Percentiles rank a stretch among this genome's conserved stretches.
Conservation (phyloP, 1,139 yeast species). For the Hansenula lynferdii region DNA sequence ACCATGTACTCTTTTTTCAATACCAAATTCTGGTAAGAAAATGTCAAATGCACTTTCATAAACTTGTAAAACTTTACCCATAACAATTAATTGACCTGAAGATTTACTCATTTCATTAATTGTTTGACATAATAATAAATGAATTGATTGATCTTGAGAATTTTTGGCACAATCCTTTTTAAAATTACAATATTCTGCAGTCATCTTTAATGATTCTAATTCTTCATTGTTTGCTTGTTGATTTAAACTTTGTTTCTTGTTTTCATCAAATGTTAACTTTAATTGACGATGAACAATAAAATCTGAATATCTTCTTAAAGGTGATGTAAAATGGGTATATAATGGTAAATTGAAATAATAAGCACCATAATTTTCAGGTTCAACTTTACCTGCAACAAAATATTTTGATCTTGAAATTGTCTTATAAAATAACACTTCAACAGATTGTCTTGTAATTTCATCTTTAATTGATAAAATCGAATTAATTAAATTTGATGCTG, state of each 20-base stretch:
- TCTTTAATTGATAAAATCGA: constrained; percentile 66
- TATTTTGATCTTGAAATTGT: constrained; percentile 84
- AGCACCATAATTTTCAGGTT: constrained; percentile 73
- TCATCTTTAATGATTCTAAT: constrained; percentile 67
- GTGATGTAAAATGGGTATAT: constrained; percentile 92
- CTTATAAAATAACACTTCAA: constrained; percentile 77
- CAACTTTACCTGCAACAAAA: constrained; percentile 83
- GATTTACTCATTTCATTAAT: constrained; percentile 72
- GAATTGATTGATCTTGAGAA: constrained; percentile 95
- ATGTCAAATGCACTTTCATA: constrained; percentile 97
- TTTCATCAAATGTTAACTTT: constrained; percentile 51
- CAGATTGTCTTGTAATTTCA: constrained; percentile 60
- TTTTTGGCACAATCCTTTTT: constrained; percentile 90
- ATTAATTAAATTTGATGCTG: constrained; percentile 67
- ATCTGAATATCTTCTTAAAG: constrained; percentile 89
- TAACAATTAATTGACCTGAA: constrained; percentile 77
- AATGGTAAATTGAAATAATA: constrained; percentile 79
- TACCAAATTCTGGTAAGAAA: constrained; percentile 89
- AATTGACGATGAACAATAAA: constrained; percentile 89
- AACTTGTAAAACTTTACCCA: constrained; percentile 90
- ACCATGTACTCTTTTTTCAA: constrained; percentile 96
- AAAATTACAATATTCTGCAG: constrained; percentile 91
- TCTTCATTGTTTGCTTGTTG: constrained; percentile 44
- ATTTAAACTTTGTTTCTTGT: constrained; percentile 12
- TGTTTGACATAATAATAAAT: constrained; percentile 76